Conservation (phyloP, 2,329 filamentous ascomycete genomes). For the Endoconidiophora laricicola region DNA sequence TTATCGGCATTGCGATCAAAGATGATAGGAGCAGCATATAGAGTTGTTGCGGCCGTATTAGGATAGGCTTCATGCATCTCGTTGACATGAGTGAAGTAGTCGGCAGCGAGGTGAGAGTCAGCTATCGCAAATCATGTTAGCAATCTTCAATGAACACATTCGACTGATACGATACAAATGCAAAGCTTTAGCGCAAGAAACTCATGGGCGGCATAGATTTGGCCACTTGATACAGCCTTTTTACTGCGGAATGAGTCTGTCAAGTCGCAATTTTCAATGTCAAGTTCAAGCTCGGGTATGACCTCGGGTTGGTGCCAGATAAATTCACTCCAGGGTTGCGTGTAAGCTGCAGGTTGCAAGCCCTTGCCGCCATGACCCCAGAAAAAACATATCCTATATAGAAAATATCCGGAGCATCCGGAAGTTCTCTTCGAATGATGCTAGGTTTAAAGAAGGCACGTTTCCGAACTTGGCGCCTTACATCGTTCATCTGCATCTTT, state of each 20-base stretch:
- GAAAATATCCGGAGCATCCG: background rate
- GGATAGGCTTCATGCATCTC: constrained; percentile 44
- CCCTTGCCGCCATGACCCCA: no score
- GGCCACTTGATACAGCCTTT: background rate
- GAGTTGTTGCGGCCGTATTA: constrained; percentile 41
- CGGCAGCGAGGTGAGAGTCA: constrained; percentile 52
- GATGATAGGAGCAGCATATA: constrained; percentile 55
- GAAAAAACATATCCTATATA: no score
- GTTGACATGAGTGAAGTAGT: constrained; percentile 50
- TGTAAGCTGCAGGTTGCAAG: no score
- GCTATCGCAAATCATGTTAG: constrained; percentile 26
- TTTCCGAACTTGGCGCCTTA: no score
- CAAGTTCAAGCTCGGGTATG: background rate
- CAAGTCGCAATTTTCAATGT: background rate
- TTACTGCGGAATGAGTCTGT: background rate
- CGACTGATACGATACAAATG: background rate
- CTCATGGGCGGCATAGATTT: no score
- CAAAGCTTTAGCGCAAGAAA: background rate
- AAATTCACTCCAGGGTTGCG: no score
- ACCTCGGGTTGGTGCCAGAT: no score
- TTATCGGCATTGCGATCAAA: constrained; percentile 58
- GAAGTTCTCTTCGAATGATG: background rate
- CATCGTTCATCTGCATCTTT: background rate
- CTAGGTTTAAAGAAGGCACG: no score
- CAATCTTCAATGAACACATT: background rate